Evolutionary conservation across 306 rosid species (phyloP), one percentile per base, ranked within the genome.

Genomic region (Leucaena leucocephala): DNA sequence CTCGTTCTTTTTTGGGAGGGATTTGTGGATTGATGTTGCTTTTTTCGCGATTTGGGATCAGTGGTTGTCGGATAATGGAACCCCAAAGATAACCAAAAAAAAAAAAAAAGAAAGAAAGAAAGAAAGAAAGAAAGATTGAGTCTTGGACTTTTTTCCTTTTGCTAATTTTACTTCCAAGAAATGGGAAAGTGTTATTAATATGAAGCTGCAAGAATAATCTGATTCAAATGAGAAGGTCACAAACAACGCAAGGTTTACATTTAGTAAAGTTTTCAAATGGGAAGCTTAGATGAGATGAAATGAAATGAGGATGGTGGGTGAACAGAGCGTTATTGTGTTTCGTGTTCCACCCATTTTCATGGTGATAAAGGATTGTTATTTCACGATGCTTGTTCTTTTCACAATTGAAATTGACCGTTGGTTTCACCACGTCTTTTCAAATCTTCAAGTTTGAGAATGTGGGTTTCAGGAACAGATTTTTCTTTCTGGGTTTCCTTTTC

Each of bases 51-150:
- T 46, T 61, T 71, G 46, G 19, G 35, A 61, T 71, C 15, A n/a
- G 27, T 4, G 34, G 4, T 13, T 14, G 33, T 22, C 36, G 15
- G 54, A 5, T 42, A 49, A 43, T 66, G 45, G 35, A 27, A 15
- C 19, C 6, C 6, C 6, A 35, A 78, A 54, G 16, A 64, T 3
- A 34, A 48, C 36, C 27, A 27, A 27, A 27, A 27, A 27, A 0
- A 27, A 27, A 27, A 27, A 27, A 27, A 27, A 27, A 27, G 1
- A 27, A 0, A 22, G 21, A 27, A 27, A 27, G 1, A 27, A 0
- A 22, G 21, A 40, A 33, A 39, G 5, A 9, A 0, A 5, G 44
- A 85, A 86, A 86, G 73, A 50, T 76, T 48, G 78, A 82, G 55
- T 77, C 65, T 80, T 82, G 71, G 9, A 39, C 14, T 8, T 36